Base-by-base conservation (phyloP, 2,329 filamentous ascomycete genomes). In the Curvularia sp. region DNA sequence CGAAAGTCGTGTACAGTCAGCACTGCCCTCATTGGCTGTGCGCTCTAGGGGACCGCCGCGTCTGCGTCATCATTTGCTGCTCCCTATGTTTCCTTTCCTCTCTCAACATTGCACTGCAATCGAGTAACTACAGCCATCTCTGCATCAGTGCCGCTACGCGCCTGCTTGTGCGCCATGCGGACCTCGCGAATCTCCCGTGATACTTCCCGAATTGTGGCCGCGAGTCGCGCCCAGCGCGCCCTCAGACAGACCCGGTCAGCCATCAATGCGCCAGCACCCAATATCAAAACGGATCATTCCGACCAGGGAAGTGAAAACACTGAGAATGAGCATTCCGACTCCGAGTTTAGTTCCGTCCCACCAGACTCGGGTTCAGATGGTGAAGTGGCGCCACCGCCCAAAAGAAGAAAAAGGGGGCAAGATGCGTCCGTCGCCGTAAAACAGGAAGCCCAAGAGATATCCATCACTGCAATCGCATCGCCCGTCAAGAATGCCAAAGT, bases 371-470 rank as follows among this genome's bases (percentile, higher is more conserved):
- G 55, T 20, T 73, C 71, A 22, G 72, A 74, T 35, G 59, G 39
- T 20, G 64, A 67, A 20, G 63, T 60, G 26, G 44, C 60, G 35
- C 61, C 46, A 18, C 53, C 54, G 39, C 62, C 56, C 33, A 69
- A 61, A 63, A 86, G 85, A 68, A 81, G 82, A 38, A 86, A 84
- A 67, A 78, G 80, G 58, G 78, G 72, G 18, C 55, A 70, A 56
- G 68, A 73, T 64, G 51, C 67, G 53, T 41, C 75, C 64, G 50
- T 72, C 60, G 22, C 74, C 61, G 65, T 75, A 47, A 78, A 76
- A 58, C 69, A 72, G n/a, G 71, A 71, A 58, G 57, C 18, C 56
- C 49, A 72, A 65, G 55, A 69, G 57, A 52, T 58, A 8, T 61
- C 61, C 7, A 52, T 68, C 6, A 57, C 64, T 22, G 57, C 58